A percentile compares a stretch with the other conserved stretches of the same genome.
Conservation (phyloP, 352 stramenopile genomes). For the Phytophthora constricta region DNA sequence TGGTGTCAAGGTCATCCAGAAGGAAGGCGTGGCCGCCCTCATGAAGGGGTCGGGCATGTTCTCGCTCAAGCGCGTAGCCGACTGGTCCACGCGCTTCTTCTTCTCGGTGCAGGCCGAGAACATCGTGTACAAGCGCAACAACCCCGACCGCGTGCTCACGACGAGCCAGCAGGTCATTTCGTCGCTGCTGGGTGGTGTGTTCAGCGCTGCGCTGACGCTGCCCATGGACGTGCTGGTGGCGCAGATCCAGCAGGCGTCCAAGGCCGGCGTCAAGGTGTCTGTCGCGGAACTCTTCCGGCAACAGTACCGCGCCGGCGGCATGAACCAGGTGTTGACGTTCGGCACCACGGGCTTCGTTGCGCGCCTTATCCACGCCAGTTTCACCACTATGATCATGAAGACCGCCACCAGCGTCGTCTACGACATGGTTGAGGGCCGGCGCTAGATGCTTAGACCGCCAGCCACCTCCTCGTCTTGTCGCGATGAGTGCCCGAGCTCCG, state of each 20-base stretch:
- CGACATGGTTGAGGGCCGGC: conserved; percentile 67
- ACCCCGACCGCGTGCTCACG: conserved; percentile 69
- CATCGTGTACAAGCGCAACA: conserved; percentile 70
- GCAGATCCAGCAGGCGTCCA: conserved; percentile 93
- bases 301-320: conserved; percentile 77
- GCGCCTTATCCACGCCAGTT: conserved; percentile 75
- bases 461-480: conserved; percentile 15
- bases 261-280: conserved; percentile 84
- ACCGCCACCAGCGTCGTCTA: conserved; percentile 86
- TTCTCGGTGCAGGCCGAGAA: conserved; percentile 91
- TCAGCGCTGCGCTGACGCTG: conserved; percentile 85
- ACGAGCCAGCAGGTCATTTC: conserved; percentile 78
- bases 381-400: conserved; percentile 94
- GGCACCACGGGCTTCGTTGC: conserved; percentile 84
- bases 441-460: conserved; percentile 23
- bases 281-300: conserved; percentile 76
- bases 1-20: conserved; percentile 90
- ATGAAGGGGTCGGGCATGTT: conserved; percentile 95
- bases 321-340: conserved; percentile 83
- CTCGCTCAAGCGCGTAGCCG: conserved; percentile 92
- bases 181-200: conserved; percentile 84
- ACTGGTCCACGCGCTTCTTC: conserved; percentile 94
- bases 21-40: conserved; percentile 85
- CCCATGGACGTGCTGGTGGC: conserved; percentile 94
- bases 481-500: conserved; percentile 13